Evolutionary conservation across 2,329 filamentous ascomycete species (phyloP).

Genomic region (Diplodia mutila): DNA sequence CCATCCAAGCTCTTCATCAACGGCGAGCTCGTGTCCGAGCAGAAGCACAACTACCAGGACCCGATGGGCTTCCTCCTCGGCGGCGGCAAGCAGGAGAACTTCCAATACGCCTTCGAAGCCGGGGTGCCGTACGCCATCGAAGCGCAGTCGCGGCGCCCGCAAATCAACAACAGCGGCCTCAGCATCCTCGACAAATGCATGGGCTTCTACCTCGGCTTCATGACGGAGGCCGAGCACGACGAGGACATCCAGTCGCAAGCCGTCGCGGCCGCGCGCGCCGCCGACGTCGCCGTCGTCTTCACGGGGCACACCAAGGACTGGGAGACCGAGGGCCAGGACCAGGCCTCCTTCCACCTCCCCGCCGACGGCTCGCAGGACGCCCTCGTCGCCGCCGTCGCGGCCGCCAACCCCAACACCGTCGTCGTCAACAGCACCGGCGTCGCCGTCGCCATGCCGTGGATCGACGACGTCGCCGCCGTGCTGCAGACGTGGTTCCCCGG

Average conservation of each 20-base stretch:
- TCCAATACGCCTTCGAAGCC: conserved; percentile 68
- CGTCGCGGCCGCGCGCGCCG: conserved; percentile 66
- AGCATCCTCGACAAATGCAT: conserved; percentile 66
- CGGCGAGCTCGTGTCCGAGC: conserved; percentile 62
- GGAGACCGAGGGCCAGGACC: conserved; percentile 72
- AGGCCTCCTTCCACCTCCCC: conserved; percentile 64
- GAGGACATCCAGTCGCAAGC: conserved; percentile 62
- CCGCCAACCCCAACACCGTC: conserved; percentile 68
- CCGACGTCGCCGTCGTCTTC: conserved; percentile 78
- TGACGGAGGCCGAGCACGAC: conserved; percentile 62
- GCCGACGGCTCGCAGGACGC: conserved; percentile 61
- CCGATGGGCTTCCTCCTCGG: conserved; percentile 54
- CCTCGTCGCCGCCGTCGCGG: conserved; percentile 66
- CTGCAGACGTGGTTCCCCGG: conserved; percentile 83
- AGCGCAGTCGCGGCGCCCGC: conserved; percentile 62
- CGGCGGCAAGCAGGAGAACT: conserved; percentile 37
- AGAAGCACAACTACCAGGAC: conserved; percentile 62
- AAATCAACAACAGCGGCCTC: conserved; percentile 68
- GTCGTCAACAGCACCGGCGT: conserved; percentile 78
- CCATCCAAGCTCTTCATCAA: conserved; percentile 65
- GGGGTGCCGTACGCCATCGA: conserved; percentile 65
- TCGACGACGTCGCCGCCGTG: conserved; percentile 64
- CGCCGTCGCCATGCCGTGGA: conserved; percentile 75
- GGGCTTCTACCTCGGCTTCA: conserved; percentile 71
- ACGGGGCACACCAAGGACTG: conserved; percentile 77